Evolutionary conservation across 768 basidiomycete genomes (phyloP).

Genomic region (Mycena alexandri): DNA sequence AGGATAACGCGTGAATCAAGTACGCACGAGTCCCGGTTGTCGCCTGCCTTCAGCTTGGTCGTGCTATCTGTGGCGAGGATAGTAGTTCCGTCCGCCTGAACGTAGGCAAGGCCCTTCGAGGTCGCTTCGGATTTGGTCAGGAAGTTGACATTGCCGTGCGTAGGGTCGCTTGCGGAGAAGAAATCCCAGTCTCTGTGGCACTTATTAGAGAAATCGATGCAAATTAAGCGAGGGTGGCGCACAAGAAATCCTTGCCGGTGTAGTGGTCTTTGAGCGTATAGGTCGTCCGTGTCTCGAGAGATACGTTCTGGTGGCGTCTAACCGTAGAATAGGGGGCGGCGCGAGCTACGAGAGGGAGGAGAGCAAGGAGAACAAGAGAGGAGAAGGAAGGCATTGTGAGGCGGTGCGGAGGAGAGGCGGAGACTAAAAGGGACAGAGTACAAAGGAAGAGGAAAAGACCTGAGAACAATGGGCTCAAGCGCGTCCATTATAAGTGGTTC

Average conservation of each 20-base stretch:
- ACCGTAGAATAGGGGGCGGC: constrained; percentile 19
- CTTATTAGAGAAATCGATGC: constrained; percentile 2
- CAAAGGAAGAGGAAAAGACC: constrained; percentile 33
- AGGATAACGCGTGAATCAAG: constrained; percentile 24
- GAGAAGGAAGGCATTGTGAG: constrained; percentile 33
- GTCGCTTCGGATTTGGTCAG: constrained; percentile 61
- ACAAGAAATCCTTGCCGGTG: constrained; percentile 67
- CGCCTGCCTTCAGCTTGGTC: constrained; percentile 60
- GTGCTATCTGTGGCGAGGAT: constrained; percentile 75
- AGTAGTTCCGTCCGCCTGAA: constrained; percentile 68
- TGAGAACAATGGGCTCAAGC: constrained; percentile 28
- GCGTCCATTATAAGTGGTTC: constrained; percentile 17
- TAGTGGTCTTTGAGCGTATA: constrained; percentile 38
- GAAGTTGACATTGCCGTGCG: constrained; percentile 77
- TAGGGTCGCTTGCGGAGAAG: constrained; percentile 74
- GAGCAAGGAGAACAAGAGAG: constrained; percentile 28
- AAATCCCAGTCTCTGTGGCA: constrained; percentile 73
- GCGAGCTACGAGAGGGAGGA: constrained; percentile 28
- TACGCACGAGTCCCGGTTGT: constrained; percentile 69
- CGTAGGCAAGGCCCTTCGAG: constrained; percentile 68
- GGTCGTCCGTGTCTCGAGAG: constrained; percentile 27
- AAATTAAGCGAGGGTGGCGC: constrained; percentile 32
- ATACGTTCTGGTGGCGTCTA: constrained; percentile 22
- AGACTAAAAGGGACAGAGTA: constrained; percentile 14
- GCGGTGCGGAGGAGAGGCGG: neutral